A percentile compares a stretch with the other conserved stretches of the same genome.
These are phyloP conservation scores for Diplosphaera chodatii DNA, from an alignment of 139 green algal species.

Conservation along the genomic window DNA sequence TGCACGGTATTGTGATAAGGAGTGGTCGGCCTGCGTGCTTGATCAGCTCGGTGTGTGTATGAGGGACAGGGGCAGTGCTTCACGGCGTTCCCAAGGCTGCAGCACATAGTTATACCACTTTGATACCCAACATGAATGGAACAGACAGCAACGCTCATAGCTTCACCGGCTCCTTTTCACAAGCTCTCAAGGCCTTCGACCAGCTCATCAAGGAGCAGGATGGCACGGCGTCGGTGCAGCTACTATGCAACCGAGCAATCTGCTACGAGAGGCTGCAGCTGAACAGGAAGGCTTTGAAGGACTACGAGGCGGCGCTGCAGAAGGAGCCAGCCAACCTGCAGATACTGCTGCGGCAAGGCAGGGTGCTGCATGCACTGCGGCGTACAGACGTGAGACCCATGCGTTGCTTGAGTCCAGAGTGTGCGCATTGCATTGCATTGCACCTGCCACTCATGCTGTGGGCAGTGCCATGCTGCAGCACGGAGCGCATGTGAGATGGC, in stretches of 20 bases:
- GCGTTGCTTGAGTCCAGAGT: not conserved
- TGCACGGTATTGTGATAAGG: too few species aligned
- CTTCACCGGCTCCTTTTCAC: not conserved
- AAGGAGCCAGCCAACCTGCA: constrained; percentile 11
- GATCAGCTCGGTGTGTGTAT: too few species aligned
- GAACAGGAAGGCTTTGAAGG: constrained; percentile 73
- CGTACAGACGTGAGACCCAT: constrained; percentile 42
- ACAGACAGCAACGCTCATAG: too few species aligned
- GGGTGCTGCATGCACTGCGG: constrained; percentile 48
- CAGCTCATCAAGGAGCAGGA: not conserved
- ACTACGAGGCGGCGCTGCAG: constrained; percentile 51
- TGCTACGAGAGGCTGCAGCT: constrained; percentile 61
- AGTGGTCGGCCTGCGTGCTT: too few species aligned
- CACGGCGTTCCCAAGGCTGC: too few species aligned
- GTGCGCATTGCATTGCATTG: not conserved
- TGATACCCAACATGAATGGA: too few species aligned
- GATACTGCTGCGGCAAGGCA: constrained; percentile 53
- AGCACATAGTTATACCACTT: too few species aligned
- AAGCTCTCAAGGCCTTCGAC: not conserved
- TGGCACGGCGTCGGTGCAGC: not conserved
- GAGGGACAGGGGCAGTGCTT: too few species aligned
- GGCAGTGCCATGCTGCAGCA: too few species aligned
- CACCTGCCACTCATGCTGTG: not conserved
- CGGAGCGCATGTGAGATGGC: too few species aligned
- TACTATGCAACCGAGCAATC: constrained; percentile 54